These are phyloP conservation scores for Nasturtium officinale DNA, from an alignment of 345 rosid genomes.

Conservation along the genomic window DNA sequence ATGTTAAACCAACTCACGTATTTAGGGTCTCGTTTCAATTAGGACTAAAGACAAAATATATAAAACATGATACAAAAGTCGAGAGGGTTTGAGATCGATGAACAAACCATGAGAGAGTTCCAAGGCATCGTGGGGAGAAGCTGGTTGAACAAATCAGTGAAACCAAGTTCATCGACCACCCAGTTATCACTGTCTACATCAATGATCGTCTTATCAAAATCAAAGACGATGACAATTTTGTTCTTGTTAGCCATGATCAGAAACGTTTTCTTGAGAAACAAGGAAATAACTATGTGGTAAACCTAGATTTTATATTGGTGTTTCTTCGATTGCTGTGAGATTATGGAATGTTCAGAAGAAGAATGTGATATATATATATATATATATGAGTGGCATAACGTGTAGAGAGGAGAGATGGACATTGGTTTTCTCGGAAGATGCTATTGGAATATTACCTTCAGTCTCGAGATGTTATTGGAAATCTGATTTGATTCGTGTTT, in stretches of 20 bases:
- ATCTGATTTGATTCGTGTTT: neutral
- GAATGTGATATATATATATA: conserved; percentile 24
- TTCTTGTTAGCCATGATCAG: conserved; percentile 16
- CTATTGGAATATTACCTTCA: conserved; percentile 43
- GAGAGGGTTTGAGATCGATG: neutral
- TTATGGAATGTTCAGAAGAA: conserved; percentile 16
- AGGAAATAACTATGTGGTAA: neutral
- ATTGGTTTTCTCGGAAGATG: conserved; percentile 29
- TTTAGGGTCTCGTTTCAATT: neutral
- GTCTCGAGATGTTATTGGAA: neutral
- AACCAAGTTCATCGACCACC: conserved; percentile 70
- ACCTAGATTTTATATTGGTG: neutral
- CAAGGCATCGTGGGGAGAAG: conserved; percentile 84
- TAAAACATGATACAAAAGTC: neutral
- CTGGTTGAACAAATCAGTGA: conserved; percentile 61
- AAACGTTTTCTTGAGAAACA: neutral
- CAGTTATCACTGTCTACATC: conserved; percentile 78
- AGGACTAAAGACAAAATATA: neutral
- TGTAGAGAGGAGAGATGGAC: neutral
- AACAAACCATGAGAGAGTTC: conserved; percentile 75
- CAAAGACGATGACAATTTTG: conserved; percentile 55
- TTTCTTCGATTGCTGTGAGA: neutral
- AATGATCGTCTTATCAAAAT: conserved; percentile 78
- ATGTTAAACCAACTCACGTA: neutral
- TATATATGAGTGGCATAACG: neutral